Conservation (phyloP, 331 rosid genomes). For the Acacia pycnantha region DNA sequence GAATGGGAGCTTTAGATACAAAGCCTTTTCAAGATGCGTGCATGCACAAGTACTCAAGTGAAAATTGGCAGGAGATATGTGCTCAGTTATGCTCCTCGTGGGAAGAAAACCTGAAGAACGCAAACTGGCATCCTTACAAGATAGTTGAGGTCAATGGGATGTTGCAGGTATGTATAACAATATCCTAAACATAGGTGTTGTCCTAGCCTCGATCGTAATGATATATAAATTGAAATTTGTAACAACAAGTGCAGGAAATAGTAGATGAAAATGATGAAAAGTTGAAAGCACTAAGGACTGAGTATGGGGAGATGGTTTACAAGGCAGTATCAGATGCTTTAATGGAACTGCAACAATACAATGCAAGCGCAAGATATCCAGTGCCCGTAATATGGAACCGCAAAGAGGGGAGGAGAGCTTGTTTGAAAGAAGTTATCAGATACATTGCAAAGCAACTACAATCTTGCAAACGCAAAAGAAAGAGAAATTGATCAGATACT, state of each 20-base stretch:
- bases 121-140: not conserved
- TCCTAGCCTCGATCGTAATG: not conserved
- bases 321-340: not conserved
- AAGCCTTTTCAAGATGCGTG: not conserved
- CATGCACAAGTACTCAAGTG: not conserved
- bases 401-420: not conserved
- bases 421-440: not conserved
- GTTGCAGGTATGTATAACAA: not conserved
- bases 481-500: not conserved
- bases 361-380: not conserved
- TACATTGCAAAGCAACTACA: not conserved
- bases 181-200: not conserved
- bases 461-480: not conserved
- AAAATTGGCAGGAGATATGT: not conserved
- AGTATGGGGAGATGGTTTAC: not conserved
- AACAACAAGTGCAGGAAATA: not conserved
- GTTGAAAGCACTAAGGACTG: not conserved
- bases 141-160: not conserved
- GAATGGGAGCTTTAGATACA: not conserved
- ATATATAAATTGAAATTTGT: not conserved
- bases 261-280: not conserved
- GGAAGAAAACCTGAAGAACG: not conserved
- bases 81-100: not conserved
- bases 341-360: not conserved
- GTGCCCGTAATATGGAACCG: not conserved